Evolutionary conservation across 106 monocot species (phyloP).

Genomic region (Agapanthus africanus): DNA sequence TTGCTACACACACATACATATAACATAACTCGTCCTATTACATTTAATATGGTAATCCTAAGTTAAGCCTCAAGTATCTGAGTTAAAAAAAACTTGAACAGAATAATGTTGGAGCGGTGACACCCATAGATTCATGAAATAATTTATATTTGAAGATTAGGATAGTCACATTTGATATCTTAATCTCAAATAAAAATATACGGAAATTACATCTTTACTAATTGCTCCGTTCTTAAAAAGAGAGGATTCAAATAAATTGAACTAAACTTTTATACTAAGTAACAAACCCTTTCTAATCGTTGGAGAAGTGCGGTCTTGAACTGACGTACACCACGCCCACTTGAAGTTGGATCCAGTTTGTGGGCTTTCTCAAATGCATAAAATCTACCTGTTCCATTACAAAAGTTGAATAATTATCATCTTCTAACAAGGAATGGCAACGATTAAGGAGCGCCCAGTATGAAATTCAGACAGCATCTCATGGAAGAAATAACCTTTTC

Average conservation of each 20-base stretch:
- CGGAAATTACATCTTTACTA: too few species aligned
- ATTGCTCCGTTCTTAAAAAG: not conserved
- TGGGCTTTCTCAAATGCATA: conserved; percentile 83
- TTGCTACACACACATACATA: too few species aligned
- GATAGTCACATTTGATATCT: too few species aligned
- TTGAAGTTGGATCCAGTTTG: conserved; percentile 62
- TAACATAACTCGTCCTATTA: too few species aligned
- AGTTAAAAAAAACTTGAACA: not conserved
- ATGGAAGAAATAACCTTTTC: too few species aligned
- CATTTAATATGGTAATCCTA: too few species aligned
- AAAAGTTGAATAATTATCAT: not conserved
- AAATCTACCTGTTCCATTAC: conserved; percentile 47
- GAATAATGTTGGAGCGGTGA: not conserved
- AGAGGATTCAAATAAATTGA: not conserved
- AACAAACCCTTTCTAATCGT: conserved; percentile 54
- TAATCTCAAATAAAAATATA: not conserved
- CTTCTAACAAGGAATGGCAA: not conserved
- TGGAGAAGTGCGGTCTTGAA: conserved; percentile 73
- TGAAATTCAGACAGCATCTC: not conserved
- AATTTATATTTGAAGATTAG: not conserved
- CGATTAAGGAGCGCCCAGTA: not conserved
- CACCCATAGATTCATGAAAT: not conserved
- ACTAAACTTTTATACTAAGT: not conserved
- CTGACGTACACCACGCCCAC: conserved; percentile 76
- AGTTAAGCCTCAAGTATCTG: not conserved